Conservation (phyloP, 306 rosid genomes). For the Arachis hypogaea region DNA sequence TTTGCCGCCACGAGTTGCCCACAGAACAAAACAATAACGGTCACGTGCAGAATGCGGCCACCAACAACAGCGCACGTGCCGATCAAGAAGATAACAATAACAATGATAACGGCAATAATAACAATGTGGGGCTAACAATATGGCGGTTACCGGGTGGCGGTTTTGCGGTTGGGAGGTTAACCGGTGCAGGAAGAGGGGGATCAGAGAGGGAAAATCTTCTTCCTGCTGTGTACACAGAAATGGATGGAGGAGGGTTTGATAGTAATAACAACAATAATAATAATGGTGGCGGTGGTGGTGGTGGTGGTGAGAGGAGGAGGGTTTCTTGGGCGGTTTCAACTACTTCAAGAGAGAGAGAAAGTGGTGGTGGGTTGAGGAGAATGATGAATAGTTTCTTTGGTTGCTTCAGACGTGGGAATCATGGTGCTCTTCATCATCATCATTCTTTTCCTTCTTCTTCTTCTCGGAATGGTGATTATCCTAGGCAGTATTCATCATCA, state of each 20-base stretch:
- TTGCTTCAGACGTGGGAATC: slow-evolving; percentile 56
- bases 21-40: slow-evolving; percentile 20
- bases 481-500: slow-evolving; percentile 2
- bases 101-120: too few species aligned
- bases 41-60: neutral
- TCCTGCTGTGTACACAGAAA: slow-evolving; percentile 73
- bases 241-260: slow-evolving; percentile 65
- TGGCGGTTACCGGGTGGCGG: slow-evolving; percentile 88
- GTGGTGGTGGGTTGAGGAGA: slow-evolving; percentile 52
- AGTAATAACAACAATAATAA: neutral
- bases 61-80: neutral
- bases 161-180: slow-evolving; percentile 68
- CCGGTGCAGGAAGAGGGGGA: slow-evolving; percentile 47
- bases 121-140: slow-evolving; percentile 55
- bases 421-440: slow-evolving; percentile 20
- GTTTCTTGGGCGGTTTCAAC: slow-evolving; percentile 48
- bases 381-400: slow-evolving; percentile 45
- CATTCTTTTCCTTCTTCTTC: too few species aligned
- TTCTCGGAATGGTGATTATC: neutral
- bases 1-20: slow-evolving; percentile 51
- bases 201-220: slow-evolving; percentile 47
- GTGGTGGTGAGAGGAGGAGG: slow-evolving; percentile 61
- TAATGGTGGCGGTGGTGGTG: slow-evolving; percentile 37
- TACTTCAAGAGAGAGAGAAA: slow-evolving; percentile 43
- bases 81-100: slow-evolving; percentile 37